Evolutionary conservation across 257 asterid genomes (phyloP).

Genomic region (Solanum infundibuliforme): DNA sequence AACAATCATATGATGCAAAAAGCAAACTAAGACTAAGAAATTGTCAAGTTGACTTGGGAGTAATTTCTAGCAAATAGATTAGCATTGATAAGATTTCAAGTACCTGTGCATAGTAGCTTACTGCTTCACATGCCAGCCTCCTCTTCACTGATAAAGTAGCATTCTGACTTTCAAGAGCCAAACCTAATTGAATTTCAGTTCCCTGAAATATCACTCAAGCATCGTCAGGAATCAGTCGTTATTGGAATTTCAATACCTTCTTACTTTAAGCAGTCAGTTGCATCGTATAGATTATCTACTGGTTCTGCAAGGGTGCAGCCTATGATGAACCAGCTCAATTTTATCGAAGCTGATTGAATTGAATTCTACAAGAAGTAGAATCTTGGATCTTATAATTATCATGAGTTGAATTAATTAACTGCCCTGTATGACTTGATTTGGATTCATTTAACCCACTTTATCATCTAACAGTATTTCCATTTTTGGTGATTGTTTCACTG

Average conservation of each 20-base stretch:
- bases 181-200: slow-evolving; percentile 75
- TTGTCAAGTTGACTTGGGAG: background rate
- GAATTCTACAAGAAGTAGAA: background rate
- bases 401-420: background rate
- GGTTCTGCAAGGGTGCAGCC: background rate
- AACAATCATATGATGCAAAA: background rate
- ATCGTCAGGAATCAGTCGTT: background rate
- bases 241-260: background rate
- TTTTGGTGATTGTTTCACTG: background rate
- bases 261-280: background rate
- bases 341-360: background rate
- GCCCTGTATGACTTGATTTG: background rate
- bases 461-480: background rate
- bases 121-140: slow-evolving; percentile 77
- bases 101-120: slow-evolving; percentile 62
- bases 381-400: background rate
- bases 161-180: slow-evolving; percentile 67
- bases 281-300: background rate
- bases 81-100: background rate
- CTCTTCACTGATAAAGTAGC: slow-evolving; percentile 81
- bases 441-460: background rate
- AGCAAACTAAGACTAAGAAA: background rate
- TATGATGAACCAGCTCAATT: background rate
- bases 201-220: slow-evolving; percentile 34
- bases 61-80: background rate